Evolutionary conservation across 768 basidiomycete species (phyloP).

Genomic region (Daedaleopsis sinensis): DNA sequence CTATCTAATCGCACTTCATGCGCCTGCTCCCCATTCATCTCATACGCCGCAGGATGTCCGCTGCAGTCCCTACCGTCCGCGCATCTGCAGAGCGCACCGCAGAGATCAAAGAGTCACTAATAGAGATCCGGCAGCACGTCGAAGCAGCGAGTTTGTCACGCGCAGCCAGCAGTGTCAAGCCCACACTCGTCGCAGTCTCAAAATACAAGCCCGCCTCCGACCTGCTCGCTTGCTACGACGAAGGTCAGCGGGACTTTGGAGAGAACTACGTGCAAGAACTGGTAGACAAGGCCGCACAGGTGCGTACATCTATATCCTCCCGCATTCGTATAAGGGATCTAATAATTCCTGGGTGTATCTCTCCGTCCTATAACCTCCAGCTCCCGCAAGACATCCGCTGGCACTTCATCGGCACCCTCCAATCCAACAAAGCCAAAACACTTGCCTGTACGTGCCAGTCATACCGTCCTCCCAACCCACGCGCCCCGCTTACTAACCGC

Average conservation of each 20-base stretch:
- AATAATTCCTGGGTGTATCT: background rate
- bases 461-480: background rate
- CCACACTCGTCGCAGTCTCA: constrained; percentile 83
- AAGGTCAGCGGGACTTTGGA: constrained; percentile 89
- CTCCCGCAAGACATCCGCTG: constrained; percentile 88
- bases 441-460: constrained; percentile 65
- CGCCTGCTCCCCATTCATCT: constrained; percentile 6
- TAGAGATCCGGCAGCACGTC: constrained; percentile 55
- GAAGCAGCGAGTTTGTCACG: constrained; percentile 32
- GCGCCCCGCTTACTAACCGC: background rate
- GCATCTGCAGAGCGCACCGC: constrained; percentile 28
- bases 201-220: constrained; percentile 92
- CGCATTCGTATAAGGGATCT: background rate
- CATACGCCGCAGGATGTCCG: constrained; percentile 13
- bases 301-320: constrained; percentile 13
- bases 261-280: constrained; percentile 98
- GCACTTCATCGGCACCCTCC: constrained; percentile 96
- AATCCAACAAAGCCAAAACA: constrained; percentile 92
- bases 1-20: constrained; percentile 13
- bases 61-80: constrained; percentile 1
- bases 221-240: constrained; percentile 78
- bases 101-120: constrained; percentile 57
- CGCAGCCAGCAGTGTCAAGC: constrained; percentile 7
- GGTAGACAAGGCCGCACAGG: constrained; percentile 71
- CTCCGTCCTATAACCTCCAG: constrained; percentile 40